Base-by-base conservation (phyloP, 495 filamentous ascomycete genomes). In the Rusavskia elegans region DNA sequence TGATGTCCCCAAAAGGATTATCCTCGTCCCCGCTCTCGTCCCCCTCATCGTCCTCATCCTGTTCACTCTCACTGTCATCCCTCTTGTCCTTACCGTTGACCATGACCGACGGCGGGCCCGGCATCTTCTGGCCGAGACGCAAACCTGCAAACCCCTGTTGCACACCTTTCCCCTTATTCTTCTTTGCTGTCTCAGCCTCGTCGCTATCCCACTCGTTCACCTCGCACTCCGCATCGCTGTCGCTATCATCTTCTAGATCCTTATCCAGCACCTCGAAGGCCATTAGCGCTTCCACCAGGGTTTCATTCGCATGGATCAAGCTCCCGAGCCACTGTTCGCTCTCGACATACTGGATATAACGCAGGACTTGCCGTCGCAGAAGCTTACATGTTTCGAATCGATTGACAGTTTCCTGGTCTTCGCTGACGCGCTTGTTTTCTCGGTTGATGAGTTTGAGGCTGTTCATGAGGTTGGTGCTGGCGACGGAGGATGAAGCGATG, bases 191-290 rank as follows among this genome's bases (percentile, higher is more conserved):
- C 48, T 73, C 68, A 25, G 73, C 73, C 21, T 79, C 53, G 48
- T 82, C 78, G 46, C 79, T 77, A 57, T 64, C 67, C 66, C 67
- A 54, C 62, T 68, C 17, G 14, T 46, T 46, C 20, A 46, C 2
- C 9, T 46, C 64, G 14, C 64, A 64, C 49, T 61, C 64, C 42
- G 72, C 68, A 20, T 97, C 93, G 48, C 87, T 95, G 62, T 99
- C 93, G 58, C 87, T 94, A 65, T 99, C 92, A 46, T 94, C 88
- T 55, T 96, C 89, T 53, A 96, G 83, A 55, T 92, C 95, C 57
- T 92, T 89, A 63, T 99, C 89, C 23, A 95, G 73, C 48, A 93
- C 84, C 65, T 96, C 92, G 62, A 86, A 99, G 0, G 89, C 83
- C 79, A 92, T 94, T 52, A 99, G 71, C 2, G 89, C 89, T n/a